phyloP scores from a whole-genome alignment of 257 asterid species.

The Solanum dulcamara region DNA sequence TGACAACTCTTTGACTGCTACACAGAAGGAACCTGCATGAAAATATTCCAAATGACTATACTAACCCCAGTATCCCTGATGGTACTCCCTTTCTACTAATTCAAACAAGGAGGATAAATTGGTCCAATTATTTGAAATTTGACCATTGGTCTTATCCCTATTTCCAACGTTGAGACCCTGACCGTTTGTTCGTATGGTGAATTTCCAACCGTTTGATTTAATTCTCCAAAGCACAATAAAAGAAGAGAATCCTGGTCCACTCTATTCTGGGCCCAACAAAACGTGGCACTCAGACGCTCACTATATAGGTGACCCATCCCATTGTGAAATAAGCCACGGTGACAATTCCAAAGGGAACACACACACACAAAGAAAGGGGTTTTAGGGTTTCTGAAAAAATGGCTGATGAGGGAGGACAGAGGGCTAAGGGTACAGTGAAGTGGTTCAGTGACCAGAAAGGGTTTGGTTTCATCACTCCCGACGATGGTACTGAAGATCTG shows the following conservation, averaged over 20 bases:
- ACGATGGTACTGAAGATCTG: constrained; percentile 69
- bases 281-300: not conserved
- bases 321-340: not conserved
- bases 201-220: not conserved
- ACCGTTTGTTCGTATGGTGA: not conserved
- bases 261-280: not conserved
- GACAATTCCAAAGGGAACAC: not conserved
- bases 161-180: not conserved
- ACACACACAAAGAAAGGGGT: not conserved
- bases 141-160: not conserved
- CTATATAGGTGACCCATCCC: not conserved
- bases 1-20: not conserved
- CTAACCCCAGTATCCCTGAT: too few relatives aligned
- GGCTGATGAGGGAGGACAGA: constrained; percentile 21
- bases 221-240: not conserved
- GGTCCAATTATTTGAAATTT: not conserved
- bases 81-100: too few relatives aligned
- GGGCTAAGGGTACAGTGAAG: constrained; percentile 54
- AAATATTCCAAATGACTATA: not conserved
- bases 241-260: not conserved
- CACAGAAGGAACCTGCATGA: not conserved
- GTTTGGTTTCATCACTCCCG: constrained; percentile 77
- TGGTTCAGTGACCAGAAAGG: constrained; percentile 89
- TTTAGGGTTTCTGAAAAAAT: constrained; percentile 3
- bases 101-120: not conserved